Base-by-base conservation (phyloP, 108 stramenopile genomes). In the Epipyxis sp. region DNA sequence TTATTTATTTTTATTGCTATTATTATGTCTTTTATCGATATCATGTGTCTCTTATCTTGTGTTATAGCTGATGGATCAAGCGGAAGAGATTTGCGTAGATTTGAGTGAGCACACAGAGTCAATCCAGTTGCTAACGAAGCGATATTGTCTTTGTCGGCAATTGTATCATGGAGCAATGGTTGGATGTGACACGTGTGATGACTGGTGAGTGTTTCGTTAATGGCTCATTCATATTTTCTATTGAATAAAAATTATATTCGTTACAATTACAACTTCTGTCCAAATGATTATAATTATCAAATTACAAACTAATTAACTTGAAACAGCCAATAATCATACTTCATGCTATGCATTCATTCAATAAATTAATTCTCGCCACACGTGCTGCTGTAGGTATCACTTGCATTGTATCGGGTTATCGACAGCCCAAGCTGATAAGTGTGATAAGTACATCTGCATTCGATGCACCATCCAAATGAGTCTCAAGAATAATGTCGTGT, bases 141-240 rank as follows among this genome's bases (percentile, higher is more conserved):
- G 34, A 32, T 65, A 65, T 25, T 65, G 61, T 32, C 35, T 65
- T 6, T 65, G 61, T 25, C 61, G 61, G 6, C 3, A 65, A 3
- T 10, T 65, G 13, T 65, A 65, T 37, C 35, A 35, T 32, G 61
- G 61, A 6, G 30, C 20, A 65, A 65, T 65, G 61, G 34, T 65
- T 6, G 61, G 61, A 16, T 65, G 61, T 32, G 61, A 65, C 61
- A 65, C 13, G 30, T 65, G 61, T 65, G 61, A 65, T 25, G 61
- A 65, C 27, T 65, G 61, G 61, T 65, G n/a, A n/a, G n/a, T n/a
- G n/a, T n/a, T n/a, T n/a, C n/a, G n/a, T n/a, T n/a, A n/a, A n/a
- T n/a, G n/a, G n/a, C n/a, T n/a, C n/a, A n/a, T n/a, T n/a, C n/a
- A n/a, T n/a, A n/a, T n/a, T n/a, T n/a, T n/a, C n/a, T n/a, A n/a